These are phyloP conservation scores for Linderniella brevidens DNA, from an alignment of 257 asterid genomes.

Conservation along the genomic window DNA sequence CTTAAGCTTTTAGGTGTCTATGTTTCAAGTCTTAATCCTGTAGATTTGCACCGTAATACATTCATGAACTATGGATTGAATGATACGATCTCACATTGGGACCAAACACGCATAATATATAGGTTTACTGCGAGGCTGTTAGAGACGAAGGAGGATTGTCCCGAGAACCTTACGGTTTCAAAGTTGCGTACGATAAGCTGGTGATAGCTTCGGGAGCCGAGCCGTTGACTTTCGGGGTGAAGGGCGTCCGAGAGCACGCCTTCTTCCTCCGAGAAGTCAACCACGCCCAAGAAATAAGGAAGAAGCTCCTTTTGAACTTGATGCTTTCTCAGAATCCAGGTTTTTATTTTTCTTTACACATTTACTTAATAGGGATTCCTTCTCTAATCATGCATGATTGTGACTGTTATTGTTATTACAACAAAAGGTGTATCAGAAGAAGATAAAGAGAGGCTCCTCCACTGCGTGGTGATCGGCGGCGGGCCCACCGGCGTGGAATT, in stretches of 20 bases:
- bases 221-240: conserved; percentile 78
- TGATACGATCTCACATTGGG: not conserved
- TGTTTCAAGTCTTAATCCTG: too few relatives aligned
- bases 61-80: not conserved
- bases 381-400: not conserved
- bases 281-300: conserved; percentile 90
- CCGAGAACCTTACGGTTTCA: conserved; percentile 39
- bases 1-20: too few relatives aligned
- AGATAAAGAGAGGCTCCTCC: conserved; percentile 72
- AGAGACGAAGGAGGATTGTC: conserved; percentile 18
- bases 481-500: conserved; percentile 98
- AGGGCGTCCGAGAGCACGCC: conserved; percentile 71
- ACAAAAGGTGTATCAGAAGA: conserved; percentile 62
- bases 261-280: conserved; percentile 75
- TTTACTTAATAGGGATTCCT: too few relatives aligned
- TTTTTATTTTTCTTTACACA: conserved; percentile 9
- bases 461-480: conserved; percentile 86
- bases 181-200: conserved; percentile 84
- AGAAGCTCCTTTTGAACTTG: conserved; percentile 71
- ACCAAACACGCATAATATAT: too few relatives aligned
- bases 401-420: not conserved
- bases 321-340: conserved; percentile 94
- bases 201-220: conserved; percentile 86
- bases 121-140: conserved; percentile 66
- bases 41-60: too few relatives aligned